A percentile compares a stretch with the other conserved stretches of the same genome.
Evolutionary conservation across 2,329 filamentous ascomycete genomes (phyloP).

Genomic region (Ascochyta rabiei): DNA sequence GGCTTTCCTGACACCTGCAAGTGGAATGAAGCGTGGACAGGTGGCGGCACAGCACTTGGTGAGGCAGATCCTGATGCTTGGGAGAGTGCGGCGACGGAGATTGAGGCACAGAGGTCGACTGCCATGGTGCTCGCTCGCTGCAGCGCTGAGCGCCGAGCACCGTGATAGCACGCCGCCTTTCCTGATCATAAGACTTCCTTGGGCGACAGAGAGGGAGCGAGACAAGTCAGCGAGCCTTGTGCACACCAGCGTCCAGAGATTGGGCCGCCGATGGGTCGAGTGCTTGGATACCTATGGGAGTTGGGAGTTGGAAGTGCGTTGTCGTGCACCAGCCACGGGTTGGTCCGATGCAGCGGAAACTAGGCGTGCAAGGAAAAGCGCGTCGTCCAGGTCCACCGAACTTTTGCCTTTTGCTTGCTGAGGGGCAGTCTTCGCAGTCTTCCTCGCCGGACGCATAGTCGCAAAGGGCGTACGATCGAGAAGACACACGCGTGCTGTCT

Average conservation of each 20-base stretch:
- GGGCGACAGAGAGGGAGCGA: not conserved
- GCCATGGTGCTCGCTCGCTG: not conserved
- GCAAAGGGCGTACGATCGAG: conserved; percentile 31
- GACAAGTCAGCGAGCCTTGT: not conserved
- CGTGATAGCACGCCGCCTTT: not conserved
- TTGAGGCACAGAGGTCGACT: conserved; percentile 4
- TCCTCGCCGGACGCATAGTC: conserved; percentile 34
- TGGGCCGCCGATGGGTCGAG: too few species aligned
- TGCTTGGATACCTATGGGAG: conserved; percentile 12
- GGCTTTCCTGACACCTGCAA: conserved; percentile 12
- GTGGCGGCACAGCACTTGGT: conserved; percentile 1
- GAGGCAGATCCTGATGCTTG: not conserved
- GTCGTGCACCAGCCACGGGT: conserved; percentile 14
- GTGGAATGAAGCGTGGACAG: conserved; percentile 5
- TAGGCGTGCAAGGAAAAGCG: conserved; percentile 11
- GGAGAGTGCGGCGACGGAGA: conserved; percentile 5
- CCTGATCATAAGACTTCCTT: not conserved
- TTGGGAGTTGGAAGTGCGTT: conserved; percentile 6
- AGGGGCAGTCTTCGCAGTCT: conserved; percentile 20
- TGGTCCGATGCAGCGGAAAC: conserved; percentile 5
- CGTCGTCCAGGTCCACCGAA: conserved; percentile 11
- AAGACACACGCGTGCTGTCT: conserved; percentile 22
- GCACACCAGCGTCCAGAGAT: too few species aligned
- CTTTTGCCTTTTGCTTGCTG: conserved; percentile 13
- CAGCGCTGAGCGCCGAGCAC: not conserved